A percentile compares a stretch with the other conserved stretches of the same genome.
Evolutionary conservation across 306 rosid species (phyloP).

Genomic region (Citrullus colocynthis): DNA sequence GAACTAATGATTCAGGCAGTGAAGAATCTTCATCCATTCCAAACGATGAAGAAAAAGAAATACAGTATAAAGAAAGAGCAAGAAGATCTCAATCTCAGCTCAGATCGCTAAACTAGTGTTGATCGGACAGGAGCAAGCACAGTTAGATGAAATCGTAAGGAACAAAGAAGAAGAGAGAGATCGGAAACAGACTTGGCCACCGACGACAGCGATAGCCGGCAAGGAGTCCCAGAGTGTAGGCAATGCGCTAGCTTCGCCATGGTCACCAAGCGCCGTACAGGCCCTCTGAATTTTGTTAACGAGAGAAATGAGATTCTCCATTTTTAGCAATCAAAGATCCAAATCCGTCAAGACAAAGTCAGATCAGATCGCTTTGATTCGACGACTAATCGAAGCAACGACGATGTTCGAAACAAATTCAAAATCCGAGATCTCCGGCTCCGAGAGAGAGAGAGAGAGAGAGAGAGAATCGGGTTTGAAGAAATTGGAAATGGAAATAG

Average conservation of each 20-base stretch:
- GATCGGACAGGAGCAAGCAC: background rate
- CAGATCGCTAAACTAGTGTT: background rate
- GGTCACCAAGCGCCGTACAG: conserved; percentile 90
- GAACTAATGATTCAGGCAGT: background rate
- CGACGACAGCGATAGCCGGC: conserved; percentile 94
- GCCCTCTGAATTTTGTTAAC: conserved; percentile 95
- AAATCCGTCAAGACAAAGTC: conserved; percentile 6
- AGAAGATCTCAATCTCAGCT: conserved; percentile 1
- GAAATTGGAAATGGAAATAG: background rate
- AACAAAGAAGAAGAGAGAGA: background rate
- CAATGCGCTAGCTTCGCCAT: conserved; percentile 74
- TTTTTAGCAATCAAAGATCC: conserved; percentile 9
- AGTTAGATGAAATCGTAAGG: background rate
- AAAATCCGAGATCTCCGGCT: conserved; percentile 16
- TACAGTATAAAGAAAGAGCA: background rate
- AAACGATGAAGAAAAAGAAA: background rate
- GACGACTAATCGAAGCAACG: conserved; percentile 4
- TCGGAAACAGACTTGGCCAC: conserved; percentile 74
- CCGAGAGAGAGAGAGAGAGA: background rate
- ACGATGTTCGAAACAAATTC: background rate
- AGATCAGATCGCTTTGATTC: conserved; percentile 33
- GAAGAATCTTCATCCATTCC: background rate
- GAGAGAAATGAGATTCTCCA: conserved; percentile 79
- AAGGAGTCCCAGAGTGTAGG: conserved; percentile 96
- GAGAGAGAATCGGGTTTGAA: conserved; percentile 12